Percentiles rank a stretch among this genome's conserved stretches.
These are phyloP conservation scores for Trichosporon ovoides DNA, from an alignment of 1,284 basidiomycete genomes.

Conservation along the genomic window DNA sequence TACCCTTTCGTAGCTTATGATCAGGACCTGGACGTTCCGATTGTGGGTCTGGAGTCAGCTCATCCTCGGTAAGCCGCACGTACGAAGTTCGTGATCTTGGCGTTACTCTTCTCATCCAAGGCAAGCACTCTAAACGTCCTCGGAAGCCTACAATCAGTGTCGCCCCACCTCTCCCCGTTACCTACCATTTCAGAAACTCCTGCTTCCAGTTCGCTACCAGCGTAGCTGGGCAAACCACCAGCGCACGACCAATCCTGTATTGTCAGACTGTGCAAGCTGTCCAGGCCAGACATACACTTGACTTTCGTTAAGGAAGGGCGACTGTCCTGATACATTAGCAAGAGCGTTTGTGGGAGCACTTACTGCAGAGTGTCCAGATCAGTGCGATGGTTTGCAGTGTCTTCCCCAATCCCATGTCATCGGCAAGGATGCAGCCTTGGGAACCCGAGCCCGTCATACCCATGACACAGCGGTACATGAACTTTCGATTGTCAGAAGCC, in stretches of 20 bases:
- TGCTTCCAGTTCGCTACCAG: constrained; percentile 94
- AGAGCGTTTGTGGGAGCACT: constrained; percentile 27
- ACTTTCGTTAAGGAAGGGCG: constrained; percentile 62
- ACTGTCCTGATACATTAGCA: constrained; percentile 56
- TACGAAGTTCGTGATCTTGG: constrained; percentile 65
- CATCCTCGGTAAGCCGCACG: constrained; percentile 58
- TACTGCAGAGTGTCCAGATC: constrained; percentile 82
- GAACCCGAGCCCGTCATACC: constrained; percentile 77
- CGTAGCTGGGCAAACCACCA: constrained; percentile 93
- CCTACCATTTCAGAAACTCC: constrained; percentile 89
- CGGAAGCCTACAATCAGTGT: constrained; percentile 9
- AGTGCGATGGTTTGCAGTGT: constrained; percentile 79
- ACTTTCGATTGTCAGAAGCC: no score
- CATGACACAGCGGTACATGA: constrained; percentile 96
- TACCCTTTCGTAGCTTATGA: constrained; percentile 86
- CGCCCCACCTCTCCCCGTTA: not conserved
- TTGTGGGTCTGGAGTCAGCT: constrained; percentile 49
- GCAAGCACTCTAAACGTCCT: constrained; percentile 57
- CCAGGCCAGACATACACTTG: constrained; percentile 45
- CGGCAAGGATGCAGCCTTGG: constrained; percentile 89
- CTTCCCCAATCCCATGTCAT: constrained; percentile 96
- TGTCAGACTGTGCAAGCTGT: constrained; percentile 18
- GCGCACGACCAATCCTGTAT: constrained; percentile 60
- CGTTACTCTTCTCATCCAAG: constrained; percentile 68
- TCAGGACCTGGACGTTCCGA: constrained; percentile 69